Conservation (phyloP, 768 basidiomycete genomes). For the Russula brevipes region DNA sequence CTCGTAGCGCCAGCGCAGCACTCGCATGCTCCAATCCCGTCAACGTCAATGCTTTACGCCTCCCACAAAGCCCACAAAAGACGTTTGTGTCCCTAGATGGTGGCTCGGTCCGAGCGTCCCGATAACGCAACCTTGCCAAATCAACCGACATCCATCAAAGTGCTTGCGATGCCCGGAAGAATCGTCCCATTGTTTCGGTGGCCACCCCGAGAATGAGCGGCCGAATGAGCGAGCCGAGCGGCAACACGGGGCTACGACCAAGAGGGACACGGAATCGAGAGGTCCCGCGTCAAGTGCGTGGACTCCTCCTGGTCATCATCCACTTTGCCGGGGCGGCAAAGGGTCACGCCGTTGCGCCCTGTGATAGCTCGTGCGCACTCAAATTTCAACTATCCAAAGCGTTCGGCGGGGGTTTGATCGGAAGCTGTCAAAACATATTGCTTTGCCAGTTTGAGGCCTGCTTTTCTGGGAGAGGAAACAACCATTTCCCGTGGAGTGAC, state of each 20-base stretch:
- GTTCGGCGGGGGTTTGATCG: background rate
- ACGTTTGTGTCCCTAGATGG: background rate
- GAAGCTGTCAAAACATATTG: background rate
- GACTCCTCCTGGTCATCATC: too few species aligned
- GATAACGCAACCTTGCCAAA: background rate
- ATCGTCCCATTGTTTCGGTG: too few species aligned
- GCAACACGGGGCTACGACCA: background rate
- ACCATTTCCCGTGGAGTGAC: background rate
- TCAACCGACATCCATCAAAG: background rate
- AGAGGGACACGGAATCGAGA: background rate
- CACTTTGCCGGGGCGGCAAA: too few species aligned
- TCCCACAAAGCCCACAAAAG: too few species aligned
- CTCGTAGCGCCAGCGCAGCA: background rate
- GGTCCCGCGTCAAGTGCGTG: background rate
- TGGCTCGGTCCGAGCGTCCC: background rate
- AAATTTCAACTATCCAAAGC: too few species aligned
- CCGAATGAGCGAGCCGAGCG: background rate
- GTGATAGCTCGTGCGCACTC: too few species aligned
- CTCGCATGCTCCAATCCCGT: background rate
- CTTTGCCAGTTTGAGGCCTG: background rate
- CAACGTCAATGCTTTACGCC: conserved; percentile 1
- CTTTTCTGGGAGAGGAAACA: background rate
- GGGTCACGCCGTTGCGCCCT: too few species aligned
- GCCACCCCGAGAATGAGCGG: background rate
- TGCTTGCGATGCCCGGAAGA: background rate